Evolutionary conservation across 768 basidiomycete genomes (phyloP).

Genomic region (Pleurotus sapidus): DNA sequence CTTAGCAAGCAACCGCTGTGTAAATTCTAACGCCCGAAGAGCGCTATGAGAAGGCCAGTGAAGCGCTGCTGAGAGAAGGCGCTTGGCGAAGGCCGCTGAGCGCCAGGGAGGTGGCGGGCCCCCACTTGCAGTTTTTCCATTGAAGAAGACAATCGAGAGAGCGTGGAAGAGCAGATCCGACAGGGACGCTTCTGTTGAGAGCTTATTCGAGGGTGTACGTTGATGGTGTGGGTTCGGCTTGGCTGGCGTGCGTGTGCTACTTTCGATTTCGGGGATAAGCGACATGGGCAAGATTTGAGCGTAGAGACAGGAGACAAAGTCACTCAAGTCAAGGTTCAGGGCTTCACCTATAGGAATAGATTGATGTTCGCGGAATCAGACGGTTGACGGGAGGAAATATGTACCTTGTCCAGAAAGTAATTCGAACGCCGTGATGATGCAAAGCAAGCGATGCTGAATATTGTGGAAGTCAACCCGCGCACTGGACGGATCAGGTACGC

Average conservation of each 20-base stretch:
- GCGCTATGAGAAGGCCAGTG: conserved; percentile 74
- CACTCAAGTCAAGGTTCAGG: conserved; percentile 91
- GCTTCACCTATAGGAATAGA: conserved; percentile 71
- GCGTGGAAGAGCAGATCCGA: conserved; percentile 85
- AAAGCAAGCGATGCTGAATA: conserved; percentile 66
- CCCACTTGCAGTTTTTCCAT: conserved; percentile 30
- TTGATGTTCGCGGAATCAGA: conserved; percentile 7
- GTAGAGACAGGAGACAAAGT: conserved; percentile 86
- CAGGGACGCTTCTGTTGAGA: not conserved
- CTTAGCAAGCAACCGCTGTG: conserved; percentile 66
- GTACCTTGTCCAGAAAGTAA: conserved; percentile 93
- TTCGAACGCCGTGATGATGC: conserved; percentile 96
- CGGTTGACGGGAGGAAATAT: conserved; percentile 11
- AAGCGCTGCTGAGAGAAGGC: conserved; percentile 77
- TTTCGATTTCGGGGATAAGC: conserved; percentile 63
- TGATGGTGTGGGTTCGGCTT: conserved; percentile 20
- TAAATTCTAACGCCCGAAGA: conserved; percentile 71
- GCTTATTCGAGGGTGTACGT: conserved; percentile 30
- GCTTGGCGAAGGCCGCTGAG: conserved; percentile 90
- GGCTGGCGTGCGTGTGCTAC: conserved; percentile 29
- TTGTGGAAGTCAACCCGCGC: conserved; percentile 31
- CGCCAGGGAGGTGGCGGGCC: conserved; percentile 54
- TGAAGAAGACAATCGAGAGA: conserved; percentile 73
- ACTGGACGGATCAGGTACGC: not conserved
- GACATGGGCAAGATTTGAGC: conserved; percentile 75